These are phyloP conservation scores for Solanum hybrid DNA, from an alignment of 305 asterid species.

Conservation along the genomic window DNA sequence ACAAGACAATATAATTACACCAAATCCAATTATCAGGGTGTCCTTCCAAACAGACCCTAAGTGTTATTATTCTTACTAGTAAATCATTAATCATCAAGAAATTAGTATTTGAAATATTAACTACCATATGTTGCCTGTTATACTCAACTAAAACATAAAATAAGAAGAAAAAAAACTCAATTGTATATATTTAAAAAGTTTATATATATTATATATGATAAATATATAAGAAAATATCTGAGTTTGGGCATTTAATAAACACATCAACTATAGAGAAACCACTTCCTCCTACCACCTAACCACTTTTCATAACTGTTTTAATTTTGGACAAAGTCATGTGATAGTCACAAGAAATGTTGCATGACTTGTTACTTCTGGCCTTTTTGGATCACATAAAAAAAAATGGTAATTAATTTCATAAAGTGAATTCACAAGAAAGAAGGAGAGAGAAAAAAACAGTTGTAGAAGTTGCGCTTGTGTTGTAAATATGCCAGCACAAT, in stretches of 20 bases:
- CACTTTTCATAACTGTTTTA: neutral
- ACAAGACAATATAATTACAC: no score
- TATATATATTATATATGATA: neutral
- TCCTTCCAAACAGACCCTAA: no score
- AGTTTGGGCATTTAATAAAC: neutral
- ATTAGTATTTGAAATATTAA: no score
- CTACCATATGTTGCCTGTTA: neutral
- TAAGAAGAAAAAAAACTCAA: neutral
- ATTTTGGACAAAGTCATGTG: neutral
- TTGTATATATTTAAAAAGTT: neutral
- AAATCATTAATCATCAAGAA: neutral
- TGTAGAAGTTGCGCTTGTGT: neutral
- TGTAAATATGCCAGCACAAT: neutral
- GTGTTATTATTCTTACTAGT: neutral
- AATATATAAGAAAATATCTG: neutral
- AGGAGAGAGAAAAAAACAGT: no score
- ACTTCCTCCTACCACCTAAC: neutral
- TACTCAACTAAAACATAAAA: neutral
- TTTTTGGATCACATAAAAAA: neutral
- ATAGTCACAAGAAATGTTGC: slow-evolving; percentile 5
- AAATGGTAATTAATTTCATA: neutral
- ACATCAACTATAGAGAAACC: neutral
- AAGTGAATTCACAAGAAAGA: slow-evolving; percentile 1
- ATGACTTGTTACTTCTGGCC: neutral
- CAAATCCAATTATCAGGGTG: no score